A percentile compares a stretch with the other conserved stretches of the same genome.
Evolutionary conservation across 1,284 basidiomycete genomes (phyloP).

Genomic region (Ustilago shanxiensis): DNA sequence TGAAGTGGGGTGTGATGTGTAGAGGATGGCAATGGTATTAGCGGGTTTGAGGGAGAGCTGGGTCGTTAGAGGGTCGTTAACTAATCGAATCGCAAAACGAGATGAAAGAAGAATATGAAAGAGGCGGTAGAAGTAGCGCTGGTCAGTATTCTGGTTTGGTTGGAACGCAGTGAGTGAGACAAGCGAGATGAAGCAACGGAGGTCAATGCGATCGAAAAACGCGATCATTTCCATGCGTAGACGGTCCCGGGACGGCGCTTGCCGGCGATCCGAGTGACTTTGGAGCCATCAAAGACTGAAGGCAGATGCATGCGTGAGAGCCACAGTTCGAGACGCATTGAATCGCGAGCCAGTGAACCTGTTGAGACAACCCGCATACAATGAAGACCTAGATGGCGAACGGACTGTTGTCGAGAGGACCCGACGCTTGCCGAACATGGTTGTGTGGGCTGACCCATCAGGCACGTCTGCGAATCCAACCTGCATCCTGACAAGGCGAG

Average conservation of each 20-base stretch:
- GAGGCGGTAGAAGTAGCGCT: slow-evolving; percentile 3
- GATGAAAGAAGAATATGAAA: slow-evolving; percentile 19
- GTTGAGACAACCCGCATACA: slow-evolving; percentile 22
- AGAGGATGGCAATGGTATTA: slow-evolving; percentile 5
- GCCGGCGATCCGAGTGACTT: slow-evolving; percentile 16
- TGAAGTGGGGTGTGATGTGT: slow-evolving; percentile 35
- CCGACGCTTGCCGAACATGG: slow-evolving; percentile 6
- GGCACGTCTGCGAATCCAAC: neutral
- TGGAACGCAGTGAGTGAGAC: neutral
- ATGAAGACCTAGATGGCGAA: slow-evolving; percentile 7
- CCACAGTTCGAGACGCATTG: slow-evolving; percentile 8
- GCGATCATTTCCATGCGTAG: slow-evolving; percentile 4
- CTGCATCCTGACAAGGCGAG: neutral
- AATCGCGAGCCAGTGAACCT: neutral
- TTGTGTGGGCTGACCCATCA: slow-evolving; percentile 5
- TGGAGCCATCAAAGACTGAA: neutral
- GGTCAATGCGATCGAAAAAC: slow-evolving; percentile 5
- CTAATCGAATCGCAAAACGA: slow-evolving; percentile 13
- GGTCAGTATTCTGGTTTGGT: slow-evolving; percentile 14
- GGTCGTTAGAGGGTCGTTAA: slow-evolving; percentile 49
- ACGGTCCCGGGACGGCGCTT: slow-evolving; percentile 17
- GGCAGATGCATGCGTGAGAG: neutral
- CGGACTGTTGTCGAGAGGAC: slow-evolving; percentile 11
- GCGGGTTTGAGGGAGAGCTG: slow-evolving; percentile 13
- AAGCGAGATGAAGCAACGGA: slow-evolving; percentile 19